Evolutionary conservation across 2,329 filamentous ascomycete species (phyloP).

Genomic region (Aspergillus terreus): DNA sequence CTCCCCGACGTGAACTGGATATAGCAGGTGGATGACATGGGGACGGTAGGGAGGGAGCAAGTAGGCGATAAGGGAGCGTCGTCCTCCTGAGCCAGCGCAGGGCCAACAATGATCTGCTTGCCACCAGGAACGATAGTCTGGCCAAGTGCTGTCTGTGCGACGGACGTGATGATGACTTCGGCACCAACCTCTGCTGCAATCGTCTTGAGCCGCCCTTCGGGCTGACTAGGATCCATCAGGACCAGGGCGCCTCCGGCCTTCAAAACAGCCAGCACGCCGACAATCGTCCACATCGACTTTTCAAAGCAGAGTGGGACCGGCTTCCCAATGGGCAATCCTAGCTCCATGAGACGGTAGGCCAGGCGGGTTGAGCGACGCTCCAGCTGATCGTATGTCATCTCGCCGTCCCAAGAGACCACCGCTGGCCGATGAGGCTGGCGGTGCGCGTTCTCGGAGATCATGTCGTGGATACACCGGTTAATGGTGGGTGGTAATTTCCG

Average conservation of each 20-base stretch:
- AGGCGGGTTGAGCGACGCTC: slow-evolving; percentile 12
- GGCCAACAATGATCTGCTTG: neutral
- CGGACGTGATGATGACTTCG: neutral
- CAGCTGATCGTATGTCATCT: slow-evolving; percentile 22
- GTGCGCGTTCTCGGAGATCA: slow-evolving; percentile 1
- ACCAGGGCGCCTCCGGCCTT: slow-evolving; percentile 28
- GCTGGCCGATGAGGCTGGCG: slow-evolving; percentile 6
- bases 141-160: neutral
- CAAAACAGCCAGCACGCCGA: slow-evolving; percentile 28
- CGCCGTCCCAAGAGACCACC: slow-evolving; percentile 22
- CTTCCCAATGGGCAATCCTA: slow-evolving; percentile 23
- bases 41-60: neutral
- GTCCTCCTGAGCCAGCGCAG: neutral
- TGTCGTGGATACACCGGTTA: slow-evolving; percentile 2
- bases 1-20: slow-evolving; percentile 81
- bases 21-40: slow-evolving; percentile 44
- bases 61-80: neutral
- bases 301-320: slow-evolving; percentile 25
- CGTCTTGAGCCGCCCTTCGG: slow-evolving; percentile 5
- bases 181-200: neutral
- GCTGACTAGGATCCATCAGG: slow-evolving; percentile 28
- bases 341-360: slow-evolving; percentile 18
- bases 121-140: neutral
- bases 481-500: neutral
- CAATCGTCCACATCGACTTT: slow-evolving; percentile 26